Evolutionary conservation across 2,329 filamentous ascomycete species (phyloP).

Genomic region (Xylaria sp.): DNA sequence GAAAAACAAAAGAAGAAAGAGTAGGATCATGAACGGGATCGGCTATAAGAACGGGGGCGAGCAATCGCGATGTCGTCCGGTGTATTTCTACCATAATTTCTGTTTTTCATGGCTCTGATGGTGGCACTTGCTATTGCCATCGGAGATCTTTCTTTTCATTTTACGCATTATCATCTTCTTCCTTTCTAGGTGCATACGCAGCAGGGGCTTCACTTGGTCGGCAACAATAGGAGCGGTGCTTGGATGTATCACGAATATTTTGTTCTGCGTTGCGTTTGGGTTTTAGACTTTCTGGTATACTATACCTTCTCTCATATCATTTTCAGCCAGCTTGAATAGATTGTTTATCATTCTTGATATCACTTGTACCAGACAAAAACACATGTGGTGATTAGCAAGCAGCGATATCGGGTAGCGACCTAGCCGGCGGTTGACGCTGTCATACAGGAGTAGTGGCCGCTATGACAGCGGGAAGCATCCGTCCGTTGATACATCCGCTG

Average conservation of each 20-base stretch:
- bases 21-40: constrained; percentile 29
- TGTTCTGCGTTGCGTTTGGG: constrained; percentile 15
- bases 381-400: constrained; percentile 36
- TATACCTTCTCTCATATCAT: constrained; percentile 8
- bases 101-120: constrained; percentile 34
- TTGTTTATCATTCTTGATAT: constrained; percentile 16
- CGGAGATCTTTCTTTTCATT: constrained; percentile 15
- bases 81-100: constrained; percentile 35
- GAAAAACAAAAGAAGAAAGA: constrained; percentile 22
- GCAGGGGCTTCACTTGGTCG: constrained; percentile 37
- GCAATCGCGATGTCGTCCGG: constrained; percentile 44
- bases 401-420: constrained; percentile 41
- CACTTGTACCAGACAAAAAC: constrained; percentile 21
- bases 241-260: constrained; percentile 23
- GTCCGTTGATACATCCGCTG: constrained; percentile 43
- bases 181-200: constrained; percentile 17
- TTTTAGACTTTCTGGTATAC: constrained; percentile 10
- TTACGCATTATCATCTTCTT: constrained; percentile 22
- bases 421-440: constrained; percentile 33
- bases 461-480: constrained; percentile 44
- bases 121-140: constrained; percentile 32
- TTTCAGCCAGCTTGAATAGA: constrained; percentile 36
- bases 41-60: constrained; percentile 46
- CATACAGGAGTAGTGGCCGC: constrained; percentile 42
- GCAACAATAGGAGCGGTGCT: constrained; percentile 28